A percentile compares a stretch with the other conserved stretches of the same genome.
Evolutionary conservation across 805 yeast genomes (phyloP).

Genomic region (Saccharomycopsis olivae): DNA sequence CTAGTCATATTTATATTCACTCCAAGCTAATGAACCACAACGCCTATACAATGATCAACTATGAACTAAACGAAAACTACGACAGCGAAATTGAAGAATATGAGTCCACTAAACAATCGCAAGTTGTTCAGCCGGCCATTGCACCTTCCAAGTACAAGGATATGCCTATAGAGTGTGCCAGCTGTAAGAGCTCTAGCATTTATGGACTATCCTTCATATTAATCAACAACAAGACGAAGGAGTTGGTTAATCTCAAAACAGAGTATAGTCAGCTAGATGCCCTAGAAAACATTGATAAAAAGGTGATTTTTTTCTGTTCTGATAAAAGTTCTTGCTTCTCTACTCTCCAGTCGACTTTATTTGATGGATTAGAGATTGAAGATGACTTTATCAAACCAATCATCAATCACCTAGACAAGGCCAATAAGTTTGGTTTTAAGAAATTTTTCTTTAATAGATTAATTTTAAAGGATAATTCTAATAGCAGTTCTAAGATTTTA

Average conservation of each 20-base stretch:
- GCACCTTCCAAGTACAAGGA: neutral
- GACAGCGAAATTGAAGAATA: neutral
- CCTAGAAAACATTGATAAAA: conserved; percentile 12
- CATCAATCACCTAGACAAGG: conserved; percentile 6
- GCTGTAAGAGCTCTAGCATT: conserved; percentile 6
- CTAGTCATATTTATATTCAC: conserved; percentile 16
- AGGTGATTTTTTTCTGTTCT: conserved; percentile 14
- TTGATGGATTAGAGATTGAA: conserved; percentile 17
- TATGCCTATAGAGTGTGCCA: conserved; percentile 7
- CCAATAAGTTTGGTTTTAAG: conserved; percentile 13
- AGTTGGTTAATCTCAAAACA: conserved; percentile 14
- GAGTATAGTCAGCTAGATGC: conserved; percentile 6
- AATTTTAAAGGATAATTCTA: conserved; percentile 11
- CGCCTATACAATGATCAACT: conserved; percentile 12
- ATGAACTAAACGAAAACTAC: conserved; percentile 6
- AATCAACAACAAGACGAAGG: conserved; percentile 12
- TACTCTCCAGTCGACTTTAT: conserved; percentile 4
- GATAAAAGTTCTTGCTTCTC: conserved; percentile 3
- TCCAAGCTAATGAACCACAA: conserved; percentile 13
- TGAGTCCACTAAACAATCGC: neutral
- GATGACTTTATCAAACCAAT: conserved; percentile 16
- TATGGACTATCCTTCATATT: conserved; percentile 9
- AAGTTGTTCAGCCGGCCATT: neutral
- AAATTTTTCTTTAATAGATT: conserved; percentile 13
- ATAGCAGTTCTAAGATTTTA: conserved; percentile 2